Conservation (phyloP, 768 basidiomycete species). For the Gloeostereum incarnatum region DNA sequence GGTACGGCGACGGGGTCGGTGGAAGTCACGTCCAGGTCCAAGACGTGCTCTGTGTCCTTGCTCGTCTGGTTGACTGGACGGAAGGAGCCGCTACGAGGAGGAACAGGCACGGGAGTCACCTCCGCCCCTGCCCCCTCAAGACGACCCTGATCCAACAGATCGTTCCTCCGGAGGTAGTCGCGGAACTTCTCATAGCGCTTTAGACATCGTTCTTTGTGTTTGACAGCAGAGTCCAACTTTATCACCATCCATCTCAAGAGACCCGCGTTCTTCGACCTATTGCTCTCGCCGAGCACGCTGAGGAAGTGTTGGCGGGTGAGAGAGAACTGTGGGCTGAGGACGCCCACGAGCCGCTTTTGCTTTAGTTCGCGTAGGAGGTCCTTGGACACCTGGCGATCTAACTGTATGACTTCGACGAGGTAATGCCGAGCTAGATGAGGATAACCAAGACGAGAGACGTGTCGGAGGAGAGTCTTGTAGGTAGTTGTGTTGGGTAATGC, state of each 20-base stretch:
- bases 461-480: slow-evolving; percentile 51
- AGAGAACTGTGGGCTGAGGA: slow-evolving; percentile 41
- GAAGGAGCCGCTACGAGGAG: neutral
- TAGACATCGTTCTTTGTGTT: slow-evolving; percentile 39
- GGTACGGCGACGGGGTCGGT: slow-evolving; percentile 6
- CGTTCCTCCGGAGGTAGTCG: slow-evolving; percentile 12
- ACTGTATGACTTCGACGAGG: slow-evolving; percentile 37
- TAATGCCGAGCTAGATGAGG: slow-evolving; percentile 58
- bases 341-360: slow-evolving; percentile 19
- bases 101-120: neutral
- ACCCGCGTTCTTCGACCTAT: slow-evolving; percentile 46
- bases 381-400: slow-evolving; percentile 29
- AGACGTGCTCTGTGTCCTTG: slow-evolving; percentile 10
- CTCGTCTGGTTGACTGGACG: slow-evolving; percentile 5
- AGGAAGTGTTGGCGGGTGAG: slow-evolving; percentile 49
- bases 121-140: neutral
- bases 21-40: slow-evolving; percentile 23
- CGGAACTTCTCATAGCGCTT: slow-evolving; percentile 27
- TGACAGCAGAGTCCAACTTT: slow-evolving; percentile 35
- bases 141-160: neutral
- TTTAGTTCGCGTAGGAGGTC: slow-evolving; percentile 22
- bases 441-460: slow-evolving; percentile 40
- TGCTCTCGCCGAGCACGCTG: slow-evolving; percentile 48
- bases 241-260: slow-evolving; percentile 51
- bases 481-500: slow-evolving; percentile 60